These are phyloP conservation scores for Mucor indicus DNA, from an alignment of 371 early-diverging fungal species.

Conservation along the genomic window DNA sequence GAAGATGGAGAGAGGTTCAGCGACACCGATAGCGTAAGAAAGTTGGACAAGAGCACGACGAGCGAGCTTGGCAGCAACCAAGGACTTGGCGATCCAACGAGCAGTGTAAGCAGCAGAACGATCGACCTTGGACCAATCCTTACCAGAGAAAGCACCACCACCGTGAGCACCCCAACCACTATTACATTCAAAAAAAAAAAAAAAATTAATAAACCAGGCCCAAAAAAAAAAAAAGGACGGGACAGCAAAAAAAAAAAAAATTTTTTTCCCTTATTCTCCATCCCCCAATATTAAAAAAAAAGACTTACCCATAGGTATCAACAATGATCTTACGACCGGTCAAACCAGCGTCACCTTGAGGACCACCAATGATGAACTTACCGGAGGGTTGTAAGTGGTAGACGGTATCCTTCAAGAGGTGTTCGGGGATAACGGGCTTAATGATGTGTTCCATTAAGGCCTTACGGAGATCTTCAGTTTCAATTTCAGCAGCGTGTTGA, in stretches of 20 bases:
- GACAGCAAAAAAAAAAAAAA: constrained; percentile 1
- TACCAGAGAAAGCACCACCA: constrained; percentile 99
- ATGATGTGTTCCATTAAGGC: constrained; percentile 93
- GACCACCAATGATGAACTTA: constrained; percentile 99
- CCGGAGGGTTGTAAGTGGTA: constrained; percentile 99
- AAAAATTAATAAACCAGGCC: constrained; percentile 26
- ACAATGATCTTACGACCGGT: constrained; percentile 99
- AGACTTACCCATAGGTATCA: constrained; percentile 69
- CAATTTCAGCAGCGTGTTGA: constrained; percentile 94
- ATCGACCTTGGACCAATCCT: constrained; percentile 99
- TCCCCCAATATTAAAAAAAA: not conserved
- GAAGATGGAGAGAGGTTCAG: constrained; percentile 96
- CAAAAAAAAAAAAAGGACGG: not conserved
- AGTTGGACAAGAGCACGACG: constrained; percentile 96
- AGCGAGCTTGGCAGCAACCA: constrained; percentile 93
- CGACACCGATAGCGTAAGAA: constrained; percentile 99
- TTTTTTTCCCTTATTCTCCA: not conserved
- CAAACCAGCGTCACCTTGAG: constrained; percentile 99
- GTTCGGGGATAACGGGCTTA: constrained; percentile 90
- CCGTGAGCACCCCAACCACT: constrained; percentile 99
- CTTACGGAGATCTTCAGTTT: constrained; percentile 80
- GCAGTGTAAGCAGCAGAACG: constrained; percentile 99
- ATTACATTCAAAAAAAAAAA: constrained; percentile 10
- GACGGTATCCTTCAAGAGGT: constrained; percentile 90
- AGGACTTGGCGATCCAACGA: constrained; percentile 98